A percentile compares a stretch with the other conserved stretches of the same genome.
These are phyloP conservation scores for Claviceps sorghi DNA, from an alignment of 2,329 filamentous ascomycete genomes.

Conservation along the genomic window DNA sequence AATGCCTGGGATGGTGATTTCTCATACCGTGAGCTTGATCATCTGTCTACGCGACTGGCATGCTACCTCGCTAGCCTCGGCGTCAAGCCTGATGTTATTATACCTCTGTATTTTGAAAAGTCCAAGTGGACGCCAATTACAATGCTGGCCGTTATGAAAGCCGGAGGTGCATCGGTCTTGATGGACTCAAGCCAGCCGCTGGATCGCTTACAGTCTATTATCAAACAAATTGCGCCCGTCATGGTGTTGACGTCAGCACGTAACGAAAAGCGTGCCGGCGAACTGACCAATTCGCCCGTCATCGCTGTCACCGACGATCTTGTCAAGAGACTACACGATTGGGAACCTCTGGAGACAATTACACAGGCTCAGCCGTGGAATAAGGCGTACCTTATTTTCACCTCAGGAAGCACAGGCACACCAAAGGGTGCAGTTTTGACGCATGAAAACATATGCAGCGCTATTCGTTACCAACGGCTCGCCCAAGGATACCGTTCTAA, in stretches of 20 bases:
- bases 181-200: slow-evolving; percentile 9
- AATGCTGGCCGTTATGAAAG: slow-evolving; percentile 3
- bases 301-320: background rate
- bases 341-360: background rate
- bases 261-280: slow-evolving; percentile 2
- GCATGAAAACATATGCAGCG: slow-evolving; percentile 10
- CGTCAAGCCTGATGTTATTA: slow-evolving; percentile 1
- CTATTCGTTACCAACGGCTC: slow-evolving; percentile 9
- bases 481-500: slow-evolving; percentile 7
- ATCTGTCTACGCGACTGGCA: slow-evolving; percentile 4
- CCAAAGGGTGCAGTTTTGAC: slow-evolving; percentile 14
- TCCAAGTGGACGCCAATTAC: slow-evolving; percentile 5
- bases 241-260: slow-evolving; percentile 9
- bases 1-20: slow-evolving; percentile 24
- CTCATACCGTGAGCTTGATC: slow-evolving; percentile 19
- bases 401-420: slow-evolving; percentile 10
- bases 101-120: slow-evolving; percentile 5
- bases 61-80: slow-evolving; percentile 2
- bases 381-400: slow-evolving; percentile 10
- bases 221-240: slow-evolving; percentile 7
- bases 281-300: slow-evolving; percentile 2
- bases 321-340: background rate
- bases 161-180: slow-evolving; percentile 3
- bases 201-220: slow-evolving; percentile 8
- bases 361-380: background rate